Evolutionary conservation across 2,329 filamentous ascomycete species (phyloP), one percentile per base, ranked within the genome.

Genomic region (Epichloe amarillans): DNA sequence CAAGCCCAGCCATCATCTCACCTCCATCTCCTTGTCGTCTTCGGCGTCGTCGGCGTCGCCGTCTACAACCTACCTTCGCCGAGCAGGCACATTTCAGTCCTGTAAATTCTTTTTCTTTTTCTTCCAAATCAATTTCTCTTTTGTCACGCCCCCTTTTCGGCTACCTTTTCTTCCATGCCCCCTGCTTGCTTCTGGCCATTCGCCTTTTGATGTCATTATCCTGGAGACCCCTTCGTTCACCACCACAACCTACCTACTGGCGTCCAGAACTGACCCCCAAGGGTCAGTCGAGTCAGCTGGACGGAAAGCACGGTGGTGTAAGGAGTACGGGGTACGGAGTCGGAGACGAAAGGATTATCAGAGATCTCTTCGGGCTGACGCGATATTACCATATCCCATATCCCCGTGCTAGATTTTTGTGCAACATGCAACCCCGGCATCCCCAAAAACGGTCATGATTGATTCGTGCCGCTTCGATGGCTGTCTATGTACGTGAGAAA

Each of bases 181-280:
- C 26, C 41, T 46, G 37, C 43, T 41, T 46, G 26, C 15, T 47
- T 38, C n/a, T 42, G n/a, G 30, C n/a, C 14, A 17, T 2, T n/a
- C 19, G 23, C 42, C 43, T n/a, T 42, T 41, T 47, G 49, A 50
- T 50, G 42, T 47, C 37, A 50, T 50, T 46, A 21, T 35, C 17
- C 19, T 12, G 21, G 7, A 23, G n/a, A 38, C 36, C 14, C 6
- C n/a, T 33, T 8, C 14, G 8, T 33, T 3, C 42, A 26, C 41
- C 7, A 23, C 21, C 3, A 44, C 19, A 3, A 3, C 3, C 19
- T 21, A 21, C 4, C 17, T 15, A 5, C 17, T 40, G 19, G 7
- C 11, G 39, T 41, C 19, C 19, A 23, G 39, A 21, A 11, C 11
- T 33, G 12, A 26, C 15, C 11, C 21, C 19, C 11, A 7, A 14